phyloP scores from a whole-genome alignment of 495 filamentous ascomycete species.

The Pyronema omphalodes region DNA sequence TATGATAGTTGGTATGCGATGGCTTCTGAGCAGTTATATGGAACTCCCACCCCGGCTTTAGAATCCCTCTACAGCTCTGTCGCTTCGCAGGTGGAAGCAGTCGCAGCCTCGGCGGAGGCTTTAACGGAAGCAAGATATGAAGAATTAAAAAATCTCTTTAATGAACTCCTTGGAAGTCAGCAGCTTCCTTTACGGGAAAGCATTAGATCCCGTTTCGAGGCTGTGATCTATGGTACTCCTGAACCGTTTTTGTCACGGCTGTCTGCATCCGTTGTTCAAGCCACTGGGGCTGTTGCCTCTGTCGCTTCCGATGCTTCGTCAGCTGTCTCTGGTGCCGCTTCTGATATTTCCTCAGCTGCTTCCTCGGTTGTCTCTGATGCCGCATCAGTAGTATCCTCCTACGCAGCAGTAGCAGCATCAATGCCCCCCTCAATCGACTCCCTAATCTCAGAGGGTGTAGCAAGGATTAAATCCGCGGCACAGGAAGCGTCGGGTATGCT shows the following conservation, averaged over 20 bases:
- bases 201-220: constrained; percentile 49
- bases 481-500: no score
- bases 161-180: constrained; percentile 56
- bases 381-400: neutral
- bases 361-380: constrained; percentile 8
- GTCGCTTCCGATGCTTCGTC: no score
- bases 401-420: neutral
- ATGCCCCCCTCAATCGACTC: constrained; percentile 34
- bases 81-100: no score
- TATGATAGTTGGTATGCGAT: constrained; percentile 15
- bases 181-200: constrained; percentile 72
- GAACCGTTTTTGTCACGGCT: neutral
- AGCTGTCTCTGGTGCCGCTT: no score
- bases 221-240: constrained; percentile 34
- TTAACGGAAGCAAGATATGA: no score
- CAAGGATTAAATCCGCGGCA: no score
- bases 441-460: constrained; percentile 37
- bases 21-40: constrained; percentile 34
- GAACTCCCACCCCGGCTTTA: constrained; percentile 34
- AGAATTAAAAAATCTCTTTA: constrained; percentile 51
- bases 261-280: no score
- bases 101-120: no score
- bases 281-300: no score
- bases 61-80: constrained; percentile 33
- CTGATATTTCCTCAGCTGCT: constrained; percentile 29